Conservation (phyloP, 176 grass and related monocot genomes). For the Echinochloa phyllopogon region DNA sequence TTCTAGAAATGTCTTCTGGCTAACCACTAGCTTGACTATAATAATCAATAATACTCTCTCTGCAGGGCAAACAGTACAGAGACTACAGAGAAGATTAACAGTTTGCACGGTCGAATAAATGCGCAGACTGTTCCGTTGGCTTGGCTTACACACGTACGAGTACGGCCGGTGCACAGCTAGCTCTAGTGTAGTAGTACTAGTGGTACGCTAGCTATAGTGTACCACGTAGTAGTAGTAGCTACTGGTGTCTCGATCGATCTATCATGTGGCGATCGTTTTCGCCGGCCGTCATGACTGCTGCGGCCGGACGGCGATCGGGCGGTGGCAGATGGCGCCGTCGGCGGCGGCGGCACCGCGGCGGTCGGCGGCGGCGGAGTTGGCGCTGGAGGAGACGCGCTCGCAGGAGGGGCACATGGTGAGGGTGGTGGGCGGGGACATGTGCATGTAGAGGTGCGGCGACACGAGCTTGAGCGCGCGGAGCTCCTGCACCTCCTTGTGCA, state of each 20-base stretch:
- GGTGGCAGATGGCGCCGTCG: slow-evolving; percentile 39
- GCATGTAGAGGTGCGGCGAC: slow-evolving; percentile 69
- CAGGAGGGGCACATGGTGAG: slow-evolving; percentile 95
- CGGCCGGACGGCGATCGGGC: slow-evolving; percentile 68
- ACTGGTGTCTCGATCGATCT: not conserved
- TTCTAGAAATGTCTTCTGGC: slow-evolving; percentile 1
- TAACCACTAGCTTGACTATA: slow-evolving; percentile 6
- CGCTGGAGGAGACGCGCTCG: slow-evolving; percentile 61
- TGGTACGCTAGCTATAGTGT: slow-evolving; percentile 4
- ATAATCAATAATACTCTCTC: slow-evolving; percentile 30
- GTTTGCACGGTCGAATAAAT: slow-evolving; percentile 51
- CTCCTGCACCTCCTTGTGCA: slow-evolving; percentile 86
- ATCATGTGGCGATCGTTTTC: not conserved
- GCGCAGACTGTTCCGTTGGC: slow-evolving; percentile 40
- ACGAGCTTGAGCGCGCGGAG: slow-evolving; percentile 81
- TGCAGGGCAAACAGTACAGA: not conserved
- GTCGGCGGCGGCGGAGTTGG: not conserved
- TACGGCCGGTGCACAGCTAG: slow-evolving; percentile 6
- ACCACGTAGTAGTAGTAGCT: slow-evolving; percentile 17
- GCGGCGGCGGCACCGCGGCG: not conserved
- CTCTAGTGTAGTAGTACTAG: slow-evolving; percentile 1
- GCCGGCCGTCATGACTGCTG: slow-evolving; percentile 43
- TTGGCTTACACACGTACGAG: not conserved
- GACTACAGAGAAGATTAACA: slow-evolving; percentile 30
- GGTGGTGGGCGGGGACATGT: slow-evolving; percentile 80